Evolutionary conservation across 140 eudicot species (phyloP).

Genomic region (Stevia rebaudiana): DNA sequence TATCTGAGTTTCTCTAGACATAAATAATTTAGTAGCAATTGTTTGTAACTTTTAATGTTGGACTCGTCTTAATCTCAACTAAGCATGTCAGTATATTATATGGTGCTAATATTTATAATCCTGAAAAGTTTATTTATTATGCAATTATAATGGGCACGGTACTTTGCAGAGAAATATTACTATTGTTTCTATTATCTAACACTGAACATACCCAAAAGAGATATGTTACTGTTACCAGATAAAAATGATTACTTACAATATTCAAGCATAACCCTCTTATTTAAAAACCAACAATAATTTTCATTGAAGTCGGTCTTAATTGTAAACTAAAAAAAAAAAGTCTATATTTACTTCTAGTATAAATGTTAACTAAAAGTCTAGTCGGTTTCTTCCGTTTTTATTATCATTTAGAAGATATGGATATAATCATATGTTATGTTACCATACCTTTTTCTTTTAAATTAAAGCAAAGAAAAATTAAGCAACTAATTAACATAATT

Average conservation of each 20-base stretch:
- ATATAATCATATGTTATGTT: background rate
- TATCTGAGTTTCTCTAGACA: background rate
- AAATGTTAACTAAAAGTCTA: background rate
- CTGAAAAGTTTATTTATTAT: background rate
- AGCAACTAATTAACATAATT: background rate
- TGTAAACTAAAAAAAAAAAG: background rate
- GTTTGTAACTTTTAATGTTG: background rate
- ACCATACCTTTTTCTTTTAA: background rate
- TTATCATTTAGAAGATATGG: background rate
- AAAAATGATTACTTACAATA: background rate
- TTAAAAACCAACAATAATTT: background rate
- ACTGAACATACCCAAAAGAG: background rate
- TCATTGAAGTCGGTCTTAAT: background rate
- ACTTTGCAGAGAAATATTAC: background rate
- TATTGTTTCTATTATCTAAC: background rate
- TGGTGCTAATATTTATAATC: slow-evolving; percentile 3
- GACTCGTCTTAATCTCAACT: slow-evolving; percentile 11
- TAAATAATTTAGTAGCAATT: background rate
- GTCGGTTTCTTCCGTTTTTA: background rate
- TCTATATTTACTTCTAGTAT: background rate
- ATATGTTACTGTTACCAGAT: background rate
- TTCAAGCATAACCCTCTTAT: background rate
- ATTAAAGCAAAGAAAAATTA: slow-evolving; percentile 12
- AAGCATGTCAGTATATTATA: background rate
- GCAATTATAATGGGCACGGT: background rate